Evolutionary conservation across 2,329 filamentous ascomycete genomes (phyloP), one percentile per base, ranked within the genome.

Genomic region (Aspergillus hortae): DNA sequence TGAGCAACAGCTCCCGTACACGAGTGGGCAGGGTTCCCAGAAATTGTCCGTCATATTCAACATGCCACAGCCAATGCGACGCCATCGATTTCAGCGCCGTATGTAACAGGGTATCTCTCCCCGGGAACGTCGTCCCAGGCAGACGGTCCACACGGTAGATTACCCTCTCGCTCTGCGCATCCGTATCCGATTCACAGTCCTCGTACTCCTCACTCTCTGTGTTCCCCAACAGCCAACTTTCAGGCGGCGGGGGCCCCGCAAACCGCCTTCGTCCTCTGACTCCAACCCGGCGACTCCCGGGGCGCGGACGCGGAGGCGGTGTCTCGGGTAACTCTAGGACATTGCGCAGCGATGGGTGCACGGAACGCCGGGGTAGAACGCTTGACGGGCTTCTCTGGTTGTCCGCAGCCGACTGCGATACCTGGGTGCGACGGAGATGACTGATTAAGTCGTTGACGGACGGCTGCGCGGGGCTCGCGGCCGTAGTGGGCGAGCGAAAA

Each of bases 11-110:
- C 54, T 78, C 68, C 57, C 82, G 82, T 5, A 83, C 60, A 38
- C 73, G 71, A 14, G 72, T 66, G 0, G 83, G 80, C 11, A 86
- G 60, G 3, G 77, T 70, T 2, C 74, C 69, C 2, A 86, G 65
- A 46, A 80, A 81, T 15, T 78, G 68, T 50, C 80, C 77, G 58
- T 85, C 81, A 56, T 83, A 83, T 47, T 80, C 74, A 23, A 79
- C 65, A 54, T 86, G 76, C 66, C 77, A 77, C 9, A 74, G 65
- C 83, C 83, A 87, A 21, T 82, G 75, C 21, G 66, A 60, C 2
- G 82, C 81, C 59, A 85, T 77, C 0, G 74, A 72, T 57, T 79
- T 82, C 35, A 86, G 62, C 14, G 77, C 65, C 4, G 72, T 61
- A 65, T 85, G 77, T 43, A 78, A 56, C 6, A 87, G 67, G 48